Base-by-base conservation (phyloP, 2,329 filamentous ascomycete species). In the Colletotrichum zoysiae region DNA sequence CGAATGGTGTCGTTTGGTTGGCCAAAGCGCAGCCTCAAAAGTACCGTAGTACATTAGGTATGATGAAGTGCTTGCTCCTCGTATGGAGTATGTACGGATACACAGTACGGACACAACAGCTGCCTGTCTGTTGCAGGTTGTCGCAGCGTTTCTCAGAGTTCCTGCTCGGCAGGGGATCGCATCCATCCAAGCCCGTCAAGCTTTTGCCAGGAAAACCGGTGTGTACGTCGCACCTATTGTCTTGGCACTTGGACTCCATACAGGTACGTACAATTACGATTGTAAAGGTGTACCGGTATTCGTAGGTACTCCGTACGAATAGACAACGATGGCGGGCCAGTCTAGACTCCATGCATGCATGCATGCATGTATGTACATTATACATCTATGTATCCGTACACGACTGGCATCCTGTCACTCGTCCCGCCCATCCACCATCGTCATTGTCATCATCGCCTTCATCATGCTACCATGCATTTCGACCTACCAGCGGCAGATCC, bases 161-260 rank as follows among this genome's bases (percentile, higher is more conserved):
- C 62, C 18, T 46, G 61, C 67, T 71, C 38, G 69, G 14, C 65
- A 44, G 18, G 23, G 66, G 66, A 8, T 46, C 44, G 44, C 20
- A n/a, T 69, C 64, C 23, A 55, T 16, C 30, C 59, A 35, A 50
- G 46, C 46, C 12, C 35, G 65, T 55, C 59, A 72, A 72, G 70
- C 70, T 72, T 72, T 72, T 30, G 70, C 70, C 70, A 72, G 70
- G 40, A 69, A 69, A 57, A 35, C 23, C 23, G 38, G 53, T 69
- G 51, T 65, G 65, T 68, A 48, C 40, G 9, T 38, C 8, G 9
- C 11, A 16, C 14, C 1, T 50, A 23, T 2, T 18, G n/a, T 35
- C 38, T 44, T 53, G 50, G 33, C 40, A 18, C 35, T n/a, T 64
- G 26, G 35, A 14, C 46, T 16, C 18, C 16, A 2, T 7, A 6